A percentile compares a stretch with the other conserved stretches of the same genome.
phyloP scores from a whole-genome alignment of 495 filamentous ascomycete genomes.

The Durotheca rogersii region DNA sequence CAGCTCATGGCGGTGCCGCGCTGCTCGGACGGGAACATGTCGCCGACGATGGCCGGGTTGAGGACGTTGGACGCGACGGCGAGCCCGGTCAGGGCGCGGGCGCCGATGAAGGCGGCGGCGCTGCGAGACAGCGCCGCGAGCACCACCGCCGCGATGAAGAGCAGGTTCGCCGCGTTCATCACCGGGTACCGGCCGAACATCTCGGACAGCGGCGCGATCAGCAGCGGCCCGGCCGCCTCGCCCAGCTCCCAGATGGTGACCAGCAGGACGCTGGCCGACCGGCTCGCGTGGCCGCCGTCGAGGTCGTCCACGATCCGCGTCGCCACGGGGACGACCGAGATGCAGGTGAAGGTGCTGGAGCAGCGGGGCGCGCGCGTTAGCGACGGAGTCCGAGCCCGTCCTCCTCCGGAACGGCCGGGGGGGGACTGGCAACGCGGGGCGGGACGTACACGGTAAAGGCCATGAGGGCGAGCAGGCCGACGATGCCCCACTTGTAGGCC shows the following conservation, averaged over 20 bases:
- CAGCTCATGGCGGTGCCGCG: conserved; percentile 54
- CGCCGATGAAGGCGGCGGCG: conserved; percentile 46
- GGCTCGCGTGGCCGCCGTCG: conserved; percentile 36
- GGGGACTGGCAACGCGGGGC: neutral
- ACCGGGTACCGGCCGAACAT: conserved; percentile 56
- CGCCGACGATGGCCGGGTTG: conserved; percentile 59
- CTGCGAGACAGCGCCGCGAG: conserved; percentile 46
- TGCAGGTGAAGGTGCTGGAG: conserved; percentile 56
- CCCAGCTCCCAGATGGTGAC: conserved; percentile 62
- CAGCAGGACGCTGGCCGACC: conserved; percentile 52
- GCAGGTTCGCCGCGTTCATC: conserved; percentile 51
- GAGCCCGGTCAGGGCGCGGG: conserved; percentile 52
- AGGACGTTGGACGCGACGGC: conserved; percentile 57
- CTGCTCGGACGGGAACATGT: conserved; percentile 53
- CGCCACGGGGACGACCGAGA: conserved; percentile 55
- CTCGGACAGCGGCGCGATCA: conserved; percentile 61
- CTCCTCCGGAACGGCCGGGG: too few species aligned
- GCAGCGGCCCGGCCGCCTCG: conserved; percentile 57
- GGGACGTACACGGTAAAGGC: conserved; percentile 54
- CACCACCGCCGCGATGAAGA: conserved; percentile 51
- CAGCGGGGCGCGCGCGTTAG: too few species aligned
- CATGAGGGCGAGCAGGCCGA: conserved; percentile 50
- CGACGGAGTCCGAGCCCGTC: too few species aligned
- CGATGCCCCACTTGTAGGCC: conserved; percentile 52
- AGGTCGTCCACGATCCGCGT: conserved; percentile 51